Base-by-base conservation (phyloP, 31 red algal species). In the Asparagopsis taxiformis region DNA sequence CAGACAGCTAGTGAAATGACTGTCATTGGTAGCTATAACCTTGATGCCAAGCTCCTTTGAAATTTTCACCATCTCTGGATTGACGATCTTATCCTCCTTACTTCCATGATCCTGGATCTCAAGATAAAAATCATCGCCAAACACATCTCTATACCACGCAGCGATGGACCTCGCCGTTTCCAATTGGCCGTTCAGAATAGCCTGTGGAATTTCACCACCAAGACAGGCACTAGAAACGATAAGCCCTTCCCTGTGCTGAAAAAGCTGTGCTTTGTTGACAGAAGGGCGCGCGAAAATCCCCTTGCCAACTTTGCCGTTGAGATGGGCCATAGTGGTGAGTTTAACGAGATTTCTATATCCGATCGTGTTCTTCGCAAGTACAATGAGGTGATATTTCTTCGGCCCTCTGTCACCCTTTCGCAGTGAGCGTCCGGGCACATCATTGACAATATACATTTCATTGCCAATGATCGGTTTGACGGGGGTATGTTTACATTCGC, bases 381-480 rank as follows among this genome's bases (percentile, higher is more conserved):
- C 80, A 64, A 89, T 88, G 5, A 94, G 80, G 58, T 98, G 95
- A 53, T 87, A 94, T 31, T 75, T 62, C 43, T 90, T 92, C 30
- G 38, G 62, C 19, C 11, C n/a, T 36, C 11, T 38, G 20, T 53
- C 61, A 21, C 31, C 20, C 37, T 64, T 37, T 30, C n/a, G n/a
- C n/a, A n/a, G 1, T 30, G 15, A 29, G 3, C 21, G n/a, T 65
- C 70, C 30, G 8, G 3, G n/a, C 11, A 32, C 30, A 48, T 74
- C 77, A 43, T 87, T 83, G 34, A 97, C 56, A 31, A 84, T 57
- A 64, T 98, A 98, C 91, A 98, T 88, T 59, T 98, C 91, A 53
- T 94, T 94, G 51, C 95, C 95, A 55, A 94, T 83, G 32, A 98
- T 98, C 22, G 95, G 95, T 62, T 94, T 94, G 25, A 98, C 74